Percentiles rank a stretch among this genome's conserved stretches.
phyloP scores from a whole-genome alignment of 176 grass and related monocot genomes.

The Hsuehochloa calcarea region DNA sequence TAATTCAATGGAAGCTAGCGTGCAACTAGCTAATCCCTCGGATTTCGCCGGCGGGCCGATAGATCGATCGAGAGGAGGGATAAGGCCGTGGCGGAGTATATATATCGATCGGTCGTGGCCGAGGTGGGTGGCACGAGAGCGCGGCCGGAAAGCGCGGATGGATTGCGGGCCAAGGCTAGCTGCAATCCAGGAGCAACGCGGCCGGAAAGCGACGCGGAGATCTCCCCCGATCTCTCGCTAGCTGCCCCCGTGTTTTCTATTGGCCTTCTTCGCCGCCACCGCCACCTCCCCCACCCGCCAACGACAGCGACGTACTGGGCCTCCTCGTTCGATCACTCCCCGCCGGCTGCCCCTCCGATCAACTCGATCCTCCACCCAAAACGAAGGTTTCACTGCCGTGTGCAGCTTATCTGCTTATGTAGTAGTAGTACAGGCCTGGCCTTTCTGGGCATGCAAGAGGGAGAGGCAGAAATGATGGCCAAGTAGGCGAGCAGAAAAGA shows the following conservation, averaged over 20 bases:
- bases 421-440: neutral
- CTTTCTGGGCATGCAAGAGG: neutral
- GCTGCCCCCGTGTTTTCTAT: conserved; percentile 45
- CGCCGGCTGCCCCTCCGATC: conserved; percentile 17
- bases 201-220: conserved; percentile 52
- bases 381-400: conserved; percentile 14
- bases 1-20: neutral
- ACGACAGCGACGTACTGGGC: conserved; percentile 64
- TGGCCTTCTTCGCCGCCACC: conserved; percentile 75
- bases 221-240: conserved; percentile 39
- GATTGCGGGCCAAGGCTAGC: conserved; percentile 81
- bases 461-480: conserved; percentile 23
- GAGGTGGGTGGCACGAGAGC: conserved; percentile 22
- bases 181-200: conserved; percentile 55
- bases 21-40: neutral
- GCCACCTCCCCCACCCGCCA: conserved; percentile 72
- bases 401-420: neutral
- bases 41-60: conserved; percentile 9
- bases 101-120: conserved; percentile 37
- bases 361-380: neutral
- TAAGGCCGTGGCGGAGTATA: conserved; percentile 17
- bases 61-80: neutral
- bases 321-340: neutral
- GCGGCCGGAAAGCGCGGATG: conserved; percentile 59
- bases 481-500: neutral